Evolutionary conservation across 2,329 filamentous ascomycete genomes (phyloP).

Genomic region (Cordyceps cateniannulata): DNA sequence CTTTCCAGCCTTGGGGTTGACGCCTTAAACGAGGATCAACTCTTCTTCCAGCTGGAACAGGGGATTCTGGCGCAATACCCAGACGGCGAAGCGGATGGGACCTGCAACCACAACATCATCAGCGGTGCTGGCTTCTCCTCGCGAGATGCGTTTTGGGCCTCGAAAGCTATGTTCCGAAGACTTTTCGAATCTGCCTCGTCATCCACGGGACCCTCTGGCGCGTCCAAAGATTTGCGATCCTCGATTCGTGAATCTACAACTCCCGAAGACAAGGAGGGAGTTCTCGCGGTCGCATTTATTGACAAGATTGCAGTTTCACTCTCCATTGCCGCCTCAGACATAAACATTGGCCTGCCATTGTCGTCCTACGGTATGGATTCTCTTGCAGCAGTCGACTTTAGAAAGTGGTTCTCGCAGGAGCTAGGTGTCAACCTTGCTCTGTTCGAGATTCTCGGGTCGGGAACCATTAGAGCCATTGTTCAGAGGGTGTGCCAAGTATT

Average conservation of each 20-base stretch:
- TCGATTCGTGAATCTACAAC: neutral
- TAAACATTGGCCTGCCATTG: neutral
- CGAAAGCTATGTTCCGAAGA: neutral
- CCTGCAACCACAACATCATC: neutral
- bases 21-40: neutral
- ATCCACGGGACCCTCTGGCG: neutral
- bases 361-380: conserved; percentile 3
- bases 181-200: neutral
- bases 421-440: neutral
- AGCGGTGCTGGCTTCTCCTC: neutral
- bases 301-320: neutral
- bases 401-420: conserved; percentile 5
- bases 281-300: neutral
- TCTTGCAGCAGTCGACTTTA: neutral
- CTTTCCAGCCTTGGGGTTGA: neutral
- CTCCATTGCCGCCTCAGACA: neutral
- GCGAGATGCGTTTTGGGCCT: neutral
- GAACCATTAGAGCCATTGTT: neutral
- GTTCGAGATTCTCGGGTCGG: conserved; percentile 5
- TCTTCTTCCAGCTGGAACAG: conserved; percentile 1
- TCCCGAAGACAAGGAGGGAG: neutral
- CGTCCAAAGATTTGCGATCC: neutral
- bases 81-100: neutral
- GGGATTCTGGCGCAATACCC: neutral
- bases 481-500: neutral